Evolutionary conservation across 2,329 filamentous ascomycete species (phyloP).

Genomic region (Pseudogymnoascus sp.): DNA sequence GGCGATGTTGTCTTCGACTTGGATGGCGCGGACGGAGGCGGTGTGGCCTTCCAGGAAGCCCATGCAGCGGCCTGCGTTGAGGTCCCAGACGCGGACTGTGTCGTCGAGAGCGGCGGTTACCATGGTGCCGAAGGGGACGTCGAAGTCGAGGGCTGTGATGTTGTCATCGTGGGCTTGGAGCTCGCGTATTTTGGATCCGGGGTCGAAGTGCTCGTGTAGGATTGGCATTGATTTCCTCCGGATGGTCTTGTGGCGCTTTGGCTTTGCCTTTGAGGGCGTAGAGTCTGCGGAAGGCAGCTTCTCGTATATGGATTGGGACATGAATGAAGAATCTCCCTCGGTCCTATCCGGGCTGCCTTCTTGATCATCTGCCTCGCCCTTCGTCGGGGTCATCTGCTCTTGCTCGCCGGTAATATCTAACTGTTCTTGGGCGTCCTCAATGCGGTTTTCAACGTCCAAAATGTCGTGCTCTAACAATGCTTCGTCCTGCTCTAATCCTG

Average conservation of each 20-base stretch:
- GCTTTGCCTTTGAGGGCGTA: constrained; percentile 43
- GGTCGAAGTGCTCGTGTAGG: constrained; percentile 88
- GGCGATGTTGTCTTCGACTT: constrained; percentile 92
- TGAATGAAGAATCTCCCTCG: constrained; percentile 58
- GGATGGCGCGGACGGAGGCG: constrained; percentile 82
- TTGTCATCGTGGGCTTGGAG: constrained; percentile 80
- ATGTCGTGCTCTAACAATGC: constrained; percentile 80
- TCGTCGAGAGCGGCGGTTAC: constrained; percentile 90
- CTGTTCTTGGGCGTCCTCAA: constrained; percentile 54
- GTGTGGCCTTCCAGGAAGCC: constrained; percentile 88
- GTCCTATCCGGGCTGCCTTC: constrained; percentile 35
- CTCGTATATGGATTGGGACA: constrained; percentile 97
- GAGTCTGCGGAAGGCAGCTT: constrained; percentile 60
- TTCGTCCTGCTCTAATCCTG: constrained; percentile 83
- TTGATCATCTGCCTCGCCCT: constrained; percentile 44
- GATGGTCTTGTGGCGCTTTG: constrained; percentile 47
- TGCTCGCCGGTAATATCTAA: constrained; percentile 51
- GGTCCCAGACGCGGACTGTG: constrained; percentile 90
- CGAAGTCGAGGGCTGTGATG: constrained; percentile 89
- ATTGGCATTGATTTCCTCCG: constrained; percentile 84
- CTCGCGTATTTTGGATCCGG: constrained; percentile 80
- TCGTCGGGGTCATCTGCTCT: constrained; percentile 42
- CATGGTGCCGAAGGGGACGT: constrained; percentile 93
- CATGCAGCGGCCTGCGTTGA: constrained; percentile 87
- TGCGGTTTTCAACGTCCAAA: constrained; percentile 51